Percentiles rank a stretch among this genome's conserved stretches.
phyloP scores from a whole-genome alignment of 176 grass and related monocot genomes.

The Juncus inflexus region DNA sequence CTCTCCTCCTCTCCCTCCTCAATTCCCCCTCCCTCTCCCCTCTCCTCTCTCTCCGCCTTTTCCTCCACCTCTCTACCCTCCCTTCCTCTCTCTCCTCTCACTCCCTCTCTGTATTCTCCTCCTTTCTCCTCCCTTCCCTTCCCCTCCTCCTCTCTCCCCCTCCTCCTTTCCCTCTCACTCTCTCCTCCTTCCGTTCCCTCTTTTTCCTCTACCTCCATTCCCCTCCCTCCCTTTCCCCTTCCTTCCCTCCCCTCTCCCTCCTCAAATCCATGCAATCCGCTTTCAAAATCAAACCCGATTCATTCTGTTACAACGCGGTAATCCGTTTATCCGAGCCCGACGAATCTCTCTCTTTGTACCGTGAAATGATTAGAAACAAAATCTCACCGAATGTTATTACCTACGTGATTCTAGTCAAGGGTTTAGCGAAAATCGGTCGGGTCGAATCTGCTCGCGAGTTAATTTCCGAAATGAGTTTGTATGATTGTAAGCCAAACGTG shows the following conservation, averaged over 20 bases:
- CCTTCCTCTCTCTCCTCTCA: conserved; percentile 30
- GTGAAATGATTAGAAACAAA: conserved; percentile 43
- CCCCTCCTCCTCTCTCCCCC: conserved; percentile 37
- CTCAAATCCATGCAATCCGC: conserved; percentile 33
- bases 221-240: conserved; percentile 21
- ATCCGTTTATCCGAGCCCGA: conserved; percentile 20
- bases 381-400: conserved; percentile 40
- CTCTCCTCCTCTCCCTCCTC: conserved; percentile 44
- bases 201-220: conserved; percentile 51
- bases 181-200: conserved; percentile 35
- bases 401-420: conserved; percentile 53
- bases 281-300: conserved; percentile 36
- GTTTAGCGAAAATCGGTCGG: conserved; percentile 37
- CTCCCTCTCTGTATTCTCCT: conserved; percentile 40
- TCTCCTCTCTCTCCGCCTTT: conserved; percentile 35
- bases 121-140: conserved; percentile 37
- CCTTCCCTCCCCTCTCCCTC: conserved; percentile 25
- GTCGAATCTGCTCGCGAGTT: conserved; percentile 46
- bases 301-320: conserved; percentile 33
- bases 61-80: conserved; percentile 34
- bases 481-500: conserved; percentile 48
- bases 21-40: conserved; percentile 37
- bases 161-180: conserved; percentile 41
- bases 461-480: conserved; percentile 49
- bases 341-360: conserved; percentile 35